phyloP scores from a whole-genome alignment of 352 stramenopile genomes.

The Phytophthora europaea region DNA sequence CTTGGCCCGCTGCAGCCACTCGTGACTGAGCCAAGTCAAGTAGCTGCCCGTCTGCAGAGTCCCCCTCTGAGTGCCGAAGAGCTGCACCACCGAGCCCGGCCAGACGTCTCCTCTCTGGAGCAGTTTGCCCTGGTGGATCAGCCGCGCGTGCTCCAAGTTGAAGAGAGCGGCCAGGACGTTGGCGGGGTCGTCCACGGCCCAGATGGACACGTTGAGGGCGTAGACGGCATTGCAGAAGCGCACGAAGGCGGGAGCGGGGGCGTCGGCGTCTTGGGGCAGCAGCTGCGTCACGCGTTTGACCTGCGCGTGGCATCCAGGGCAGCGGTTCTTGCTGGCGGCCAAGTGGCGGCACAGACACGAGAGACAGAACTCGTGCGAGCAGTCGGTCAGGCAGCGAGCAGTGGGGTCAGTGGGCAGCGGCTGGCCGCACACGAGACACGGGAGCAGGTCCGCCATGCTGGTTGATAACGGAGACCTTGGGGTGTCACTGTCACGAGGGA shows the following conservation, averaged over 20 bases:
- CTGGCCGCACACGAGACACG: constrained; percentile 69
- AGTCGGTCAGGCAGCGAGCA: constrained; percentile 78
- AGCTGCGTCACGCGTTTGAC: constrained; percentile 77
- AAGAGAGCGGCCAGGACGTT: constrained; percentile 74
- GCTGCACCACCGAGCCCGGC: constrained; percentile 83
- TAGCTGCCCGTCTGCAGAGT: constrained; percentile 30
- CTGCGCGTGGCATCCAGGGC: constrained; percentile 62
- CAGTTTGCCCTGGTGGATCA: constrained; percentile 85
- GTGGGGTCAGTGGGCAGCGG: constrained; percentile 43
- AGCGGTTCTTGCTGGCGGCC: constrained; percentile 68
- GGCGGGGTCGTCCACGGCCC: constrained; percentile 76
- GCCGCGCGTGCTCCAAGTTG: constrained; percentile 76
- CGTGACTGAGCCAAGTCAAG: constrained; percentile 35
- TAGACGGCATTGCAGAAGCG: constrained; percentile 88
- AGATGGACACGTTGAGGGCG: constrained; percentile 83
- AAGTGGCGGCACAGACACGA: constrained; percentile 69
- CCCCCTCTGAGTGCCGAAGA: constrained; percentile 77
- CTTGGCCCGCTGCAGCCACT: constrained; percentile 55
- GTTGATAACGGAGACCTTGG: not conserved
- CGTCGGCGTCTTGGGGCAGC: constrained; percentile 12
- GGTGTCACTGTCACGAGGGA: constrained; percentile 3
- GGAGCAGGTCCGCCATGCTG: constrained; percentile 29
- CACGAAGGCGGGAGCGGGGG: constrained; percentile 58
- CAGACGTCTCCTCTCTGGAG: constrained; percentile 87
- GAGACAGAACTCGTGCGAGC: constrained; percentile 86